phyloP scores from a whole-genome alignment of 2,329 filamentous ascomycete genomes.

The Fusarium xyrophilum region DNA sequence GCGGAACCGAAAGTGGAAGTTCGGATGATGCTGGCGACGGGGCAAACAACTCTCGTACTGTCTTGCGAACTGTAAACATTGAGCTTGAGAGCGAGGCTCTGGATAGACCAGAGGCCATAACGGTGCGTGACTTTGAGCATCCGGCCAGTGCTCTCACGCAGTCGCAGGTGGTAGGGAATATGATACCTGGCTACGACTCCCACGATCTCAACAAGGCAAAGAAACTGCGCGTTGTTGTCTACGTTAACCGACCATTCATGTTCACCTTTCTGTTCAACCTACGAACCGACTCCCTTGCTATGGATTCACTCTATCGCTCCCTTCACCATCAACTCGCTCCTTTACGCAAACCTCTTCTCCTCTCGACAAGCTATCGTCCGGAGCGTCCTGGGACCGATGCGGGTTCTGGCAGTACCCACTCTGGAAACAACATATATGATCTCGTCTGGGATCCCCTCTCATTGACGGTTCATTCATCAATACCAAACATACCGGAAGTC shows the following conservation, averaged over 20 bases:
- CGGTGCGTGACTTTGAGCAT: slow-evolving; percentile 55
- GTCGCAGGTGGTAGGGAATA: slow-evolving; percentile 46
- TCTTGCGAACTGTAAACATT: slow-evolving; percentile 71
- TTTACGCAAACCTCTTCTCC: slow-evolving; percentile 62
- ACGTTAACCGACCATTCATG: slow-evolving; percentile 77
- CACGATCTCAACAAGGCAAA: slow-evolving; percentile 62
- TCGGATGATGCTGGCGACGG: slow-evolving; percentile 43
- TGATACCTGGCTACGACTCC: slow-evolving; percentile 44
- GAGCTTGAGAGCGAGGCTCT: slow-evolving; percentile 60
- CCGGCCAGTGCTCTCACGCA: slow-evolving; percentile 44
- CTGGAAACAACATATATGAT: slow-evolving; percentile 60
- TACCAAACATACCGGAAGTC: slow-evolving; percentile 69
- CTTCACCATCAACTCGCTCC: slow-evolving; percentile 67
- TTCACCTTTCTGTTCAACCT: slow-evolving; percentile 74
- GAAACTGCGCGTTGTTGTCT: slow-evolving; percentile 73
- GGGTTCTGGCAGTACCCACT: slow-evolving; percentile 34
- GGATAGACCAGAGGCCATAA: slow-evolving; percentile 53
- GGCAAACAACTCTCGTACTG: slow-evolving; percentile 60
- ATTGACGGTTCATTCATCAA: slow-evolving; percentile 66
- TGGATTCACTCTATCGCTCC: slow-evolving; percentile 63
- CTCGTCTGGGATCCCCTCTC: slow-evolving; percentile 66
- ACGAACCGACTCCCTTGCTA: slow-evolving; percentile 64
- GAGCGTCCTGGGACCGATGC: slow-evolving; percentile 49
- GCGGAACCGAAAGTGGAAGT: slow-evolving; percentile 43
- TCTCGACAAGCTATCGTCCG: slow-evolving; percentile 64